Conservation (phyloP, 2,329 filamentous ascomycete genomes). For the Cladophialophora yegresii region DNA sequence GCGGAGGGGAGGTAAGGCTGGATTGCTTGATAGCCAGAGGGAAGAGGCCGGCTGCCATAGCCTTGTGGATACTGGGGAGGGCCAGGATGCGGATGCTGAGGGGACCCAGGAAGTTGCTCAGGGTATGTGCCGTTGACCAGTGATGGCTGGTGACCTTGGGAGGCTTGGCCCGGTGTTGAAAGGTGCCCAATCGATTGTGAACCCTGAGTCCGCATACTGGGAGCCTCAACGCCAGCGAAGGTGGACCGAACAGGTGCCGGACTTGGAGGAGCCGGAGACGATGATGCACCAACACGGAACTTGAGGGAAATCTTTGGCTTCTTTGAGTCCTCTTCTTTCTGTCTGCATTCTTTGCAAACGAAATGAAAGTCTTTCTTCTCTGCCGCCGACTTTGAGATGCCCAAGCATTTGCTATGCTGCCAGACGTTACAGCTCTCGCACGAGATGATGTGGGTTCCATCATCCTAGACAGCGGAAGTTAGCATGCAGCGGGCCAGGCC, state of each 20-base stretch:
- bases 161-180: slow-evolving; percentile 21
- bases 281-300: slow-evolving; percentile 52
- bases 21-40: slow-evolving; percentile 5
- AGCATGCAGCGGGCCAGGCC: not conserved
- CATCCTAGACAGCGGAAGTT: slow-evolving; percentile 60
- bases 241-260: slow-evolving; percentile 20
- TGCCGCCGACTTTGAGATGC: slow-evolving; percentile 74
- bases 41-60: slow-evolving; percentile 28
- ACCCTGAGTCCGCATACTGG: slow-evolving; percentile 12
- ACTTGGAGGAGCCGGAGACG: slow-evolving; percentile 33
- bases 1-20: slow-evolving; percentile 41
- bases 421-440: slow-evolving; percentile 94
- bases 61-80: not conserved
- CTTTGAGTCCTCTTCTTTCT: slow-evolving; percentile 63
- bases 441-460: slow-evolving; percentile 88
- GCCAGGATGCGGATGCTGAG: slow-evolving; percentile 13
- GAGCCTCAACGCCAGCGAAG: slow-evolving; percentile 25
- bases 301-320: slow-evolving; percentile 64
- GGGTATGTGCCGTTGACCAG: slow-evolving; percentile 33
- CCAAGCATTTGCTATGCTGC: slow-evolving; percentile 94
- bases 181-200: slow-evolving; percentile 35
- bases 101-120: slow-evolving; percentile 31
- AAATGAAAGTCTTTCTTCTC: slow-evolving; percentile 87
- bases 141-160: slow-evolving; percentile 6
- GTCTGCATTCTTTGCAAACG: slow-evolving; percentile 75